Evolutionary conservation across 2,329 filamentous ascomycete genomes (phyloP).

Genomic region (Bisporella sp.): DNA sequence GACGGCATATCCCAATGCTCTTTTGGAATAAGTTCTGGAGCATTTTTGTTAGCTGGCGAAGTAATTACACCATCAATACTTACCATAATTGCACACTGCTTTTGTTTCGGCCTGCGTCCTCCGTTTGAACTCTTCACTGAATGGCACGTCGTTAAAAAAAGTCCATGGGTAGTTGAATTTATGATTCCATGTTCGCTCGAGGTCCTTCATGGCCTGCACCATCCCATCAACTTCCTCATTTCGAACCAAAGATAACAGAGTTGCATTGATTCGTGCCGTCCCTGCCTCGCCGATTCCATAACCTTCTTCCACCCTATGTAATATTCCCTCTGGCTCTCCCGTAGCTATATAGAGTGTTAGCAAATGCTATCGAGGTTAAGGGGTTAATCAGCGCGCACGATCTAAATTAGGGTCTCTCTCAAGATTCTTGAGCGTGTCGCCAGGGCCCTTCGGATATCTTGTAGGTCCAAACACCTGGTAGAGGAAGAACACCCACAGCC

Average conservation of each 20-base stretch:
- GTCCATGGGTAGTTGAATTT: conserved; percentile 99
- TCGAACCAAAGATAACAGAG: conserved; percentile 82
- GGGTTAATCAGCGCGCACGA: conserved; percentile 49
- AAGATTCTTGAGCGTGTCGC: conserved; percentile 49
- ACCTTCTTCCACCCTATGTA: conserved; percentile 67
- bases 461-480: conserved; percentile 64
- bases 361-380: not conserved
- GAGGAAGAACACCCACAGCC: conserved; percentile 73
- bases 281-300: conserved; percentile 72
- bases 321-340: conserved; percentile 70
- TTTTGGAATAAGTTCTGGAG: conserved; percentile 77
- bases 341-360: conserved; percentile 50
- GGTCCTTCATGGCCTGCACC: conserved; percentile 79
- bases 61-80: conserved; percentile 12
- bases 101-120: conserved; percentile 77
- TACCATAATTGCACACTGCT: conserved; percentile 80
- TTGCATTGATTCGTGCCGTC: conserved; percentile 85
- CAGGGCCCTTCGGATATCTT: conserved; percentile 32
- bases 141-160: conserved; percentile 95
- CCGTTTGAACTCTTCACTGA: conserved; percentile 86
- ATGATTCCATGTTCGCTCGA: conserved; percentile 92
- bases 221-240: conserved; percentile 84
- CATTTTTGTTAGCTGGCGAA: conserved; percentile 10
- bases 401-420: conserved; percentile 81
- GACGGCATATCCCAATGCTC: conserved; percentile 90